Percentiles rank a stretch among this genome's conserved stretches.
phyloP scores from a whole-genome alignment of 306 rosid genomes.

The Vigna nakashimae region DNA sequence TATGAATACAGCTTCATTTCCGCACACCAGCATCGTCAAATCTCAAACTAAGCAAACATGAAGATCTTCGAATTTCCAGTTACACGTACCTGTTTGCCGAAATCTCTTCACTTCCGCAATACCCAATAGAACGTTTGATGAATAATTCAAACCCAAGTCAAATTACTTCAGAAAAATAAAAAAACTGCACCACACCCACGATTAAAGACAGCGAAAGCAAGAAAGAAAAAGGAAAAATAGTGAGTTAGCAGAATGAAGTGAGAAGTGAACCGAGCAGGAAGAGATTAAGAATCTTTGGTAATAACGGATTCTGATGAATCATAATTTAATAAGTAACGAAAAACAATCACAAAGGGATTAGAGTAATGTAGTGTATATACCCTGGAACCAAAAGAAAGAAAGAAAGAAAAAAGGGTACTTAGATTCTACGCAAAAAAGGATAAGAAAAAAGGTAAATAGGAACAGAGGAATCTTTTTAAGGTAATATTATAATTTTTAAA shows the following conservation, averaged over 20 bases:
- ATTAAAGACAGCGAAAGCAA: neutral
- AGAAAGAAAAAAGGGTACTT: constrained; percentile 38
- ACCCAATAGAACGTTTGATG: constrained; percentile 21
- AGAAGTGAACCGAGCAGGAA: constrained; percentile 50
- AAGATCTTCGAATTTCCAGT: constrained; percentile 30
- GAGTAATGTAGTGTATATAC: constrained; percentile 41
- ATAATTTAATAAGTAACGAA: constrained; percentile 48
- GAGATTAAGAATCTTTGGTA: constrained; percentile 46
- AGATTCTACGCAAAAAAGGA: constrained; percentile 48
- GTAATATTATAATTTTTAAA: constrained; percentile 29
- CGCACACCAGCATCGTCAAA: neutral
- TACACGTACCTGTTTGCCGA: constrained; percentile 29
- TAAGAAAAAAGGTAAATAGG: constrained; percentile 51
- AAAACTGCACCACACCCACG: constrained; percentile 19
- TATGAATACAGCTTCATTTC: neutral
- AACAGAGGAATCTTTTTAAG: constrained; percentile 40
- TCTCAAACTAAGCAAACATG: constrained; percentile 13
- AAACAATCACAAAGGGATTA: constrained; percentile 20
- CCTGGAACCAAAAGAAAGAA: constrained; percentile 33
- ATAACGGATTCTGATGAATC: constrained; percentile 55
- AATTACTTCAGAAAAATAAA: constrained; percentile 26
- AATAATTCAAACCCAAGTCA: constrained; percentile 32
- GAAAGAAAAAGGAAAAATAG: neutral
- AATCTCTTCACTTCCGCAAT: constrained; percentile 34
- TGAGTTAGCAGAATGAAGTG: neutral